Evolutionary conservation across 495 filamentous ascomycete genomes (phyloP), one percentile per base, ranked within the genome.

Genomic region (Neurospora sp.): DNA sequence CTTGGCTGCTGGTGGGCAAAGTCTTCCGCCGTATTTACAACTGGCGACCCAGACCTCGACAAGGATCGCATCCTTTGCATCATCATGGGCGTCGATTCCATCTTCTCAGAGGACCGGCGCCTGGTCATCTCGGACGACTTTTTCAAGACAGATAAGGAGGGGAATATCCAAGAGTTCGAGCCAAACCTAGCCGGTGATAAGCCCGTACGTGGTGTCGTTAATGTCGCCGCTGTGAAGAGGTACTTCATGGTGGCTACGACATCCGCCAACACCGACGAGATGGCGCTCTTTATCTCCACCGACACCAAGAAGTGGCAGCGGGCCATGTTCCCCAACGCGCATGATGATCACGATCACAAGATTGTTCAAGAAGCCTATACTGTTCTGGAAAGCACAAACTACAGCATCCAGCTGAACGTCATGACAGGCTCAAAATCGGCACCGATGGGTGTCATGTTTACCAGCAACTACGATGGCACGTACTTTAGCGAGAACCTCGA

Each of bases 331-430:
- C 89, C 88, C 2, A 72, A 73, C 5, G 39, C 74, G 37, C 78
- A 79, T 70, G 78, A 76, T 16, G 76, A 72, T 53, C 81, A 81
- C 71, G 91, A 91, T 40, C 92, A 94, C 78, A 90, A 89, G 59
- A 80, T 99, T 35, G 88, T 92, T 76, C 87, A 98, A 79, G 88
- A 96, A 77, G 93, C 93, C 16, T 99, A 98, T 78, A 99, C 96
- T 1, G 85, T 98, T 31, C 85, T 99, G 39, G 95, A 98, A 82
- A 94, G 93, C 74, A 98, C 96, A 20, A 93, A 97, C 75, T 97
- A 98, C 84, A 97, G 94, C 83, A 93, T 99, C 73, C 94, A 98
- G 80, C 89, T 99, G 48, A 94, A 98, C 84, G 94, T 98, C 74
- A 88, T 93, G 85, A 92, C 90, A 1, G 88, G 88, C 12, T 78